A percentile compares a stretch with the other conserved stretches of the same genome.
These are phyloP conservation scores for Claviceps capensis DNA, from an alignment of 2,329 filamentous ascomycete species.

Conservation along the genomic window DNA sequence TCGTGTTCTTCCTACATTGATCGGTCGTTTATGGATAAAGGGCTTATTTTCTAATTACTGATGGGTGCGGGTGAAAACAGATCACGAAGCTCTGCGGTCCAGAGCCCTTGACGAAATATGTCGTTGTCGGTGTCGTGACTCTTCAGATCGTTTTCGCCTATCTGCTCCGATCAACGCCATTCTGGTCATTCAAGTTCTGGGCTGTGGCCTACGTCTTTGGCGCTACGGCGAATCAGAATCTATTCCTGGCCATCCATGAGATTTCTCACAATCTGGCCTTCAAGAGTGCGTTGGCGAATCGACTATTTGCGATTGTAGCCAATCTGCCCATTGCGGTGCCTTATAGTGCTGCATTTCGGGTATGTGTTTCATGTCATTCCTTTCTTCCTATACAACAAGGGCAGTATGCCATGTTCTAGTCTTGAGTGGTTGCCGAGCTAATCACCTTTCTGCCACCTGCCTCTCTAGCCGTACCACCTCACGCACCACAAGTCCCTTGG, in stretches of 20 bases:
- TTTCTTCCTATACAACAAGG: background rate
- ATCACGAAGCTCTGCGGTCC: constrained; percentile 95
- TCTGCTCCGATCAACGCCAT: constrained; percentile 59
- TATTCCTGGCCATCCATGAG: constrained; percentile 97
- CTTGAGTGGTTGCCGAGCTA: background rate
- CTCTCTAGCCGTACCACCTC: constrained; percentile 71
- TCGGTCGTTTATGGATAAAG: too few species aligned
- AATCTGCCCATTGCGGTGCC: constrained; percentile 93
- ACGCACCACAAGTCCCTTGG: constrained; percentile 98
- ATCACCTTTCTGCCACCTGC: background rate
- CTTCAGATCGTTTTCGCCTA: constrained; percentile 71
- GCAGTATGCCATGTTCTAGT: background rate
- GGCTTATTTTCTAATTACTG: constrained; percentile 9
- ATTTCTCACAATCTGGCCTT: constrained; percentile 98
- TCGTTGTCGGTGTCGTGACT: constrained; percentile 70
- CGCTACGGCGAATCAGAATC: constrained; percentile 93
- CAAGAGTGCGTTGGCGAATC: constrained; percentile 63
- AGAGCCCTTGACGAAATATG: constrained; percentile 89
- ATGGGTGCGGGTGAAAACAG: constrained; percentile 27
- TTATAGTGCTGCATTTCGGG: constrained; percentile 89
- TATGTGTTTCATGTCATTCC: constrained; percentile 26
- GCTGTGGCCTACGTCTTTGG: constrained; percentile 80
- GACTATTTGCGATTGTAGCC: constrained; percentile 79
- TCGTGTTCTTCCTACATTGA: background rate
- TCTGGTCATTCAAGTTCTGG: constrained; percentile 77